Evolutionary conservation across 768 basidiomycete species (phyloP), one percentile per base, ranked within the genome.

Genomic region (Xerocomellus intermedius): DNA sequence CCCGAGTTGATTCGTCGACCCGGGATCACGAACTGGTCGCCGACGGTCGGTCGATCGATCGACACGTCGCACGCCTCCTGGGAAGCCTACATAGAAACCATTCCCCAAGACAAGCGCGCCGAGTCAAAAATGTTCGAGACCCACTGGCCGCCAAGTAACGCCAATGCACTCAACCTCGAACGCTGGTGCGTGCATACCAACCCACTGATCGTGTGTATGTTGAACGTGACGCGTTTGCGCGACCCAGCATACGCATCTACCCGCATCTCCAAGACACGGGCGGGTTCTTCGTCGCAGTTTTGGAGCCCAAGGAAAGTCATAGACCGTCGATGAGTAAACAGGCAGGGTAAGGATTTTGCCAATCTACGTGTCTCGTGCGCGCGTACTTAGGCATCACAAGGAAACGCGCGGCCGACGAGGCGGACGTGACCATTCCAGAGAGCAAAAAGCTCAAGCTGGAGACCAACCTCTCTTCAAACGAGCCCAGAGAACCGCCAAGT

Each of bases 231-330:
- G 17, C 33, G 38, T 38, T 28, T 41, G 14, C 48, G 10, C 52
- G 17, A 36, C 14, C 21, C 35, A 97, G 94, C 62, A 74, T 98
- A 70, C 82, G 97, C 37, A 83, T 98, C 58, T 91, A 96, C 66
- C 95, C 97, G 2, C 95, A 98, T 68, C 75, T 97, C 9, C 97
- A 98, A 71, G 91, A 99, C 65, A 92, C 94, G 0, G 97, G 97
- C 3, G 97, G 94, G 0, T 99, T 99, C 74, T 99, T 97, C 67
- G 85, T 99, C n/a, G 94, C 94, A 12, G 89, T 97, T 0, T 70
- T 98, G 35, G 80, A 88, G 66, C 82, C 79, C 64, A 81, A 74
- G 50, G 55, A 60, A 16, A 55, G 26, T 10, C 45, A 55, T 32
- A 53, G 59, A 2, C 28, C 39, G 6, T 28, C 46, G 4, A 35